phyloP scores from a whole-genome alignment of 331 rosid species.

The Spiraea crenata region DNA sequence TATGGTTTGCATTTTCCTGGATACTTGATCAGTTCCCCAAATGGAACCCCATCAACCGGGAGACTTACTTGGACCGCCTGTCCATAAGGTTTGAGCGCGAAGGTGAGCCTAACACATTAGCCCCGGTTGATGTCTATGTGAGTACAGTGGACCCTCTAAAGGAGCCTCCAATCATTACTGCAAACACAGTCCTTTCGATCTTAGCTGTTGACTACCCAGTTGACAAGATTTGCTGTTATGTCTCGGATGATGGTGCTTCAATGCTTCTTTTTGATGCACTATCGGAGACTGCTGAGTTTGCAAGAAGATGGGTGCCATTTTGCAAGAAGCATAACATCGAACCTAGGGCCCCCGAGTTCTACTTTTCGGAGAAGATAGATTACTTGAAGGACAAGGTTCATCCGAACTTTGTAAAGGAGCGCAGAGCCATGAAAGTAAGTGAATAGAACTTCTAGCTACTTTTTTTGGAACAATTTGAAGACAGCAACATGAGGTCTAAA shows the following conservation, averaged over 20 bases:
- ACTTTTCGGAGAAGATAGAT: conserved; percentile 80
- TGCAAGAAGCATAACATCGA: conserved; percentile 66
- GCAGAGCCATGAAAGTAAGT: conserved; percentile 86
- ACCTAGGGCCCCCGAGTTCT: conserved; percentile 86
- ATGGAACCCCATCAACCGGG: conserved; percentile 81
- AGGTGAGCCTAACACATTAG: conserved; percentile 59
- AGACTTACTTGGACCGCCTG: conserved; percentile 76
- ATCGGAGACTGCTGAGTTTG: conserved; percentile 84
- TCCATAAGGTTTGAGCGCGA: conserved; percentile 71
- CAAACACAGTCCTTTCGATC: conserved; percentile 77
- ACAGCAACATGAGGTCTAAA: neutral
- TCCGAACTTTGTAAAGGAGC: conserved; percentile 76
- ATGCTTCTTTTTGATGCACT: conserved; percentile 71
- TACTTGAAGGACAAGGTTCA: conserved; percentile 88
- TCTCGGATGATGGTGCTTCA: conserved; percentile 92
- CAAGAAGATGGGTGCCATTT: conserved; percentile 90
- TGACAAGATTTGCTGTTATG: conserved; percentile 73
- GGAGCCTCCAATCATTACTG: conserved; percentile 83
- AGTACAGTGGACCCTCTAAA: conserved; percentile 80
- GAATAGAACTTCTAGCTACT: neutral
- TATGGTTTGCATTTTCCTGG: conserved; percentile 92
- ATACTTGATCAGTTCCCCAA: conserved; percentile 86
- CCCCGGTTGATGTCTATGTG: conserved; percentile 67
- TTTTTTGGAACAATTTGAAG: neutral
- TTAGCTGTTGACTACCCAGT: conserved; percentile 77